Conservation (phyloP, 148 eudicot species). For the Fagopyrum tataricum region DNA sequence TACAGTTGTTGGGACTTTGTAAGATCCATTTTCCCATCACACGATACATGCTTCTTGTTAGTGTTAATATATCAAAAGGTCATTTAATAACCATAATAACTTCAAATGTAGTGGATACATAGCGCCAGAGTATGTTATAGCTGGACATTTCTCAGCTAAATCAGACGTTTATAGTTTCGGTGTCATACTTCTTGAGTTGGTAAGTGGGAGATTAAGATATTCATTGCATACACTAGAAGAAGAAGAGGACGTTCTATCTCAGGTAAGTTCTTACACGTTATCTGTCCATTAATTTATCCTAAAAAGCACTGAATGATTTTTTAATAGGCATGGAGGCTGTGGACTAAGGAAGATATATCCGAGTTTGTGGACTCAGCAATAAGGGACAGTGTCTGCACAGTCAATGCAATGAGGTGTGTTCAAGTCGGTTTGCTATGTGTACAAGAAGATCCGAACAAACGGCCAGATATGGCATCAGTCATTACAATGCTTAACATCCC, state of each 20-base stretch:
- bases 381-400: background rate
- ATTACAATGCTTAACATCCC: conserved; percentile 12
- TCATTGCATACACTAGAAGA: background rate
- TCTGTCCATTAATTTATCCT: background rate
- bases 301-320: background rate
- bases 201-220: conserved; percentile 5
- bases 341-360: background rate
- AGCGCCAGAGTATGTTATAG: conserved; percentile 12
- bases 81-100: background rate
- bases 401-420: conserved; percentile 1
- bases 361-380: conserved; percentile 6
- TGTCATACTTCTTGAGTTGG: conserved; percentile 4
- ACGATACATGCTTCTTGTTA: background rate
- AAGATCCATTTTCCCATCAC: background rate
- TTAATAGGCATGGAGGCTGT: conserved; percentile 10
- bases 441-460: conserved; percentile 8
- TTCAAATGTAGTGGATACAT: conserved; percentile 8
- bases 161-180: conserved; percentile 15
- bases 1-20: conserved; percentile 10
- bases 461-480: background rate
- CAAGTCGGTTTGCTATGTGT: conserved; percentile 4
- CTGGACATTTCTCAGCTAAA: conserved; percentile 3
- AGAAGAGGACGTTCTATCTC: conserved; percentile 2
- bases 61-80: background rate
- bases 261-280: background rate